Base-by-base conservation (phyloP, 768 basidiomycete genomes). In the Asterophora lycoperdoides region DNA sequence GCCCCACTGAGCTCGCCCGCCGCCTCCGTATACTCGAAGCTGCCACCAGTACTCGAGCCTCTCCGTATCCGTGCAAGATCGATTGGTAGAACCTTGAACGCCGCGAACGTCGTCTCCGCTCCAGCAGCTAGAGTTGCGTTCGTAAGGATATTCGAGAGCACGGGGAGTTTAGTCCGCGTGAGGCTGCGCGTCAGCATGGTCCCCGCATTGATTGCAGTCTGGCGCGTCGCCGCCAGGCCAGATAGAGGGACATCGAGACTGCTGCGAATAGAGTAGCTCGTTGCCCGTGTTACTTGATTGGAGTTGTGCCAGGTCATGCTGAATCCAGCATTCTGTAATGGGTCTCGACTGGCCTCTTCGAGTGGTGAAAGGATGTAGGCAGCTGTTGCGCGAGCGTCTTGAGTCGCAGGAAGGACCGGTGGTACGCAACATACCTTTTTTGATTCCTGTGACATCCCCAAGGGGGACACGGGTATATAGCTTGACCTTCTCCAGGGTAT, bases 321-420 rank as follows among this genome's bases (percentile, higher is more conserved):
- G 63, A 98, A 91, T 1, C 96, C 95, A 36, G 84, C 84, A 61
- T 97, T 97, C 68, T 97, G 91, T 15, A 74, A 62, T 0, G 87
- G 81, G 64, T 96, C 91, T 13, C 93, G 82, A 56, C 90, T 92
- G 0, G 90, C 83, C 64, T 95, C 92, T 67, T 97, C 92, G 2
- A 98, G 74, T 2, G 94, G 85, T 1, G 94, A 96, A 35, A 97
- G 69, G 51, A 98, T 97, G 63, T 98, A 99, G 38, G 90, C 83
- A n/a, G 94, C 94, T 93, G n/a, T 48, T 51, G 32, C 35, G 48
- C 28, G 20, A n/a, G 26, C 19, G 29, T 14, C 19, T 13, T 7
- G 10, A 48, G 18, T 33, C 19, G 28, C 41, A 2, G 20, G 19
- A 34, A 30, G 41, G n/a, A n/a, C 28, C 2, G 15, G 8, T 1